These are phyloP conservation scores for Ascochyta clinopodiicola DNA, from an alignment of 2,329 filamentous ascomycete species.

Conservation along the genomic window DNA sequence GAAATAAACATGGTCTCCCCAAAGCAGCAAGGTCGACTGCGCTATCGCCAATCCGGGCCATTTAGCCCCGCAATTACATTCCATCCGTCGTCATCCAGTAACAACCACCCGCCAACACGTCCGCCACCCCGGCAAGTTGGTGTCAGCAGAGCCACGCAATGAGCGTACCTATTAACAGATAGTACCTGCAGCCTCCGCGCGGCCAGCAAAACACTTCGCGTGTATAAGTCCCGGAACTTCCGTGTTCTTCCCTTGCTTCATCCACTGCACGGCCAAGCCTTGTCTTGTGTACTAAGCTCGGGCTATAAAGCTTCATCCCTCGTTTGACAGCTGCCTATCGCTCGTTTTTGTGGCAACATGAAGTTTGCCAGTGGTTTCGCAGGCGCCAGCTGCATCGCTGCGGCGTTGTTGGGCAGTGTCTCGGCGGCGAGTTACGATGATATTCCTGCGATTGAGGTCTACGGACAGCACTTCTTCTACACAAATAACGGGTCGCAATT, in stretches of 20 bases:
- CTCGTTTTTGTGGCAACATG: slow-evolving; percentile 16
- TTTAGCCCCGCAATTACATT: slow-evolving; percentile 8
- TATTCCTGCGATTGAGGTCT: slow-evolving; percentile 42
- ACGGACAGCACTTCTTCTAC: slow-evolving; percentile 90
- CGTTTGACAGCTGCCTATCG: slow-evolving; percentile 8
- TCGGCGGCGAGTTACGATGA: slow-evolving; percentile 40
- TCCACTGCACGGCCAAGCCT: slow-evolving; percentile 12
- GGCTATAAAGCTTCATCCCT: slow-evolving; percentile 18
- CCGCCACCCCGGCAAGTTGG: slow-evolving; percentile 15
- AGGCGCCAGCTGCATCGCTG: slow-evolving; percentile 14
- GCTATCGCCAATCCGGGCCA: slow-evolving; percentile 5
- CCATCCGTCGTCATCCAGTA: slow-evolving; percentile 13
- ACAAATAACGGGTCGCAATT: slow-evolving; percentile 79
- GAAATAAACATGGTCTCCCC: slow-evolving; percentile 9
- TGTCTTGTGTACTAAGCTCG: slow-evolving; percentile 12
- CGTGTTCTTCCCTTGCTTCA: slow-evolving; percentile 12
- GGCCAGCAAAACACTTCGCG: slow-evolving; percentile 9
- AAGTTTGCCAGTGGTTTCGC: slow-evolving; percentile 5
- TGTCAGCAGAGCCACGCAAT: slow-evolving; percentile 21
- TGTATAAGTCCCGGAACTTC: slow-evolving; percentile 15
- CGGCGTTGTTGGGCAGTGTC: slow-evolving; percentile 23
- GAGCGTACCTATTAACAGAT: slow-evolving; percentile 8
- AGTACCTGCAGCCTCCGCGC: slow-evolving; percentile 18
- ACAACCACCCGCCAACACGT: slow-evolving; percentile 8
- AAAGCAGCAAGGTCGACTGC: neutral